Conservation (phyloP, 257 asterid species). For the Solanum clarkiae region DNA sequence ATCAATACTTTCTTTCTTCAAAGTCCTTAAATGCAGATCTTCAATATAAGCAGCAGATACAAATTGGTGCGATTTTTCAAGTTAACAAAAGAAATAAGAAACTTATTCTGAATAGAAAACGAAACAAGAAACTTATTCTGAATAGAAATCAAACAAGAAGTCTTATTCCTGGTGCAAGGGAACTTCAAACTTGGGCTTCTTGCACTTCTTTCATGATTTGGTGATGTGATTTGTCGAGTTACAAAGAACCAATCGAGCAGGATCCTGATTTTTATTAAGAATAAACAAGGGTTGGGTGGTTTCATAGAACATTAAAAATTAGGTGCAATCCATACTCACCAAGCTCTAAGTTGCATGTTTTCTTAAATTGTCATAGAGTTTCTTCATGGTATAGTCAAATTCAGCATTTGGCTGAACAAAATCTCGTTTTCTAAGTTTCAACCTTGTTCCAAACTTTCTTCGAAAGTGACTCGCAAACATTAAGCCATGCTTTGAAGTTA, state of each 20-base stretch:
- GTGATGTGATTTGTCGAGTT: not conserved
- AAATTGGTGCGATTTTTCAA: not conserved
- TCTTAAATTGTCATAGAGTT: too few species aligned
- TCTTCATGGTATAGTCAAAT: not conserved
- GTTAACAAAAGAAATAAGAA: not conserved
- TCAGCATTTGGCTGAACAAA: not conserved
- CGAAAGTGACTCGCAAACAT: not conserved
- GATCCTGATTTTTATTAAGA: not conserved
- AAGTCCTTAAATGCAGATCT: not conserved
- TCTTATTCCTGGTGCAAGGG: not conserved
- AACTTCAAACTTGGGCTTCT: not conserved
- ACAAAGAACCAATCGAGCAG: not conserved
- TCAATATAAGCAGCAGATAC: not conserved
- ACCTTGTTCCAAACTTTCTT: not conserved
- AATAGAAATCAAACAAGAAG: not conserved
- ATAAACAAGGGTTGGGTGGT: not conserved
- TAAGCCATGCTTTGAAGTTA: not conserved
- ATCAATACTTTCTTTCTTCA: not conserved
- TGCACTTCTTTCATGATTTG: not conserved
- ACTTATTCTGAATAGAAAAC: not conserved
- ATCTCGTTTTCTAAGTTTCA: not conserved
- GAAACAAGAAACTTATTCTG: not conserved
- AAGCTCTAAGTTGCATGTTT: too few species aligned
- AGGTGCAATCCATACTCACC: not conserved
- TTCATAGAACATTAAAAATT: not conserved